Conservation (phyloP, 2,329 filamentous ascomycete genomes). For the Fusarium mangiferae region DNA sequence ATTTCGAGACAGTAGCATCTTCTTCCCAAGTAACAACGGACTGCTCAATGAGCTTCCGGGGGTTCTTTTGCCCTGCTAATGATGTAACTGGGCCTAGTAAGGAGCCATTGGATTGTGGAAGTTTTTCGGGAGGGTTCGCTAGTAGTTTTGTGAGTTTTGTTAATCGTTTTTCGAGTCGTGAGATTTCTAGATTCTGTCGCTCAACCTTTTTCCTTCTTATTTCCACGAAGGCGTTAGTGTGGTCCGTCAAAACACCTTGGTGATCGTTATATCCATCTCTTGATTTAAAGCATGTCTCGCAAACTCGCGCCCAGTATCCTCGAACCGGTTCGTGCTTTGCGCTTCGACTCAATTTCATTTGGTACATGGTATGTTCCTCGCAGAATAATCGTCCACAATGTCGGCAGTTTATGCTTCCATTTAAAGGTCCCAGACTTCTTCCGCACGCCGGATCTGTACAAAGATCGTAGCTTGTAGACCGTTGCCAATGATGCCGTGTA, state of each 20-base stretch:
- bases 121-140: slow-evolving; percentile 77
- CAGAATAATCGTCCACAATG: slow-evolving; percentile 95
- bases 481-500: slow-evolving; percentile 89
- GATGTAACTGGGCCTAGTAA: slow-evolving; percentile 70
- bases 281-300: slow-evolving; percentile 99
- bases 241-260: slow-evolving; percentile 75
- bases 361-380: slow-evolving; percentile 98
- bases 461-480: slow-evolving; percentile 74
- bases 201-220: slow-evolving; percentile 84
- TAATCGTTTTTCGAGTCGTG: slow-evolving; percentile 88
- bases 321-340: slow-evolving; percentile 90
- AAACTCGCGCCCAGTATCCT: slow-evolving; percentile 93
- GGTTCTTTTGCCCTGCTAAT: slow-evolving; percentile 75
- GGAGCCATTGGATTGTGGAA: slow-evolving; percentile 60
- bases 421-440: slow-evolving; percentile 79
- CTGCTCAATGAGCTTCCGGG: slow-evolving; percentile 86
- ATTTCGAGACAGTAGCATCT: slow-evolving; percentile 80
- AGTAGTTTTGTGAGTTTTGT: slow-evolving; percentile 90
- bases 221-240: slow-evolving; percentile 75
- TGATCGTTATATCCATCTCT: slow-evolving; percentile 95
- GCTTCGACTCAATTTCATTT: slow-evolving; percentile 94
- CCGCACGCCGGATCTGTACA: slow-evolving; percentile 91
- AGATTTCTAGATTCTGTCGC: slow-evolving; percentile 86
- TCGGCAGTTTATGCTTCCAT: slow-evolving; percentile 90
- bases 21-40: slow-evolving; percentile 96